Base-by-base conservation (phyloP, 164 flowering plant genomes). In the Cinnamomum chago region DNA sequence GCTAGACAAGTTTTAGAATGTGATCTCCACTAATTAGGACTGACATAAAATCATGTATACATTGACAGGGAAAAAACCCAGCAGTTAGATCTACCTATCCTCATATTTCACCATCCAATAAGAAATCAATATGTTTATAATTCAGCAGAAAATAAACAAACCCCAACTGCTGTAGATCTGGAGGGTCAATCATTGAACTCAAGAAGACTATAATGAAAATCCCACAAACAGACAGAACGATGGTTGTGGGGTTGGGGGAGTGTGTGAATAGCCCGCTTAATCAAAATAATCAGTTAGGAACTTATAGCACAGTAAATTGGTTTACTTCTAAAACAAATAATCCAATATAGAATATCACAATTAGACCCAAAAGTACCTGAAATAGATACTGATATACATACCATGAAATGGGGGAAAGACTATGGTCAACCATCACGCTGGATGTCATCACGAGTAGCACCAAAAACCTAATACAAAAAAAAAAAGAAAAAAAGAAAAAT, bases 201-300 rank as follows among this genome's bases (percentile, higher is more conserved):
- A 55, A 15, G n/a, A 55, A 11, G n/a, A 55, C 17, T 55, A 14
- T 55, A 15, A 55, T 77, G 75, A 70, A 79, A 82, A 79, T 75
- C 82, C 73, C 83, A 76, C 76, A 81, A 81, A 67, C 75, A 79
- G 84, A 84, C 86, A 84, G 67, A 73, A 50, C 75, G 81, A 70
- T 76, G 78, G 76, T 76, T 76, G 70, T 35, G 72, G 70, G 69
- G 66, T 5, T 20, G 22, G 55, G 58, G 69, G 3, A 55, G 50
- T 25, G 58, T 40, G 23, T 68, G 77, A 65, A 55, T 30, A 68
- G 78, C 72, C 73, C 35, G 35, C 35, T 30, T 30, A 30, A 30
- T 30, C 35, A 30, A 30, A 30, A 30, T 30, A 30, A 30, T 3
- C 35, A 30, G 35, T 30, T 30, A 30, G 35, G 5, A 30, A 30